A percentile compares a stretch with the other conserved stretches of the same genome.
phyloP scores from a whole-genome alignment of 163 green algal species.

The Coccomyxa subellipsoidea region DNA sequence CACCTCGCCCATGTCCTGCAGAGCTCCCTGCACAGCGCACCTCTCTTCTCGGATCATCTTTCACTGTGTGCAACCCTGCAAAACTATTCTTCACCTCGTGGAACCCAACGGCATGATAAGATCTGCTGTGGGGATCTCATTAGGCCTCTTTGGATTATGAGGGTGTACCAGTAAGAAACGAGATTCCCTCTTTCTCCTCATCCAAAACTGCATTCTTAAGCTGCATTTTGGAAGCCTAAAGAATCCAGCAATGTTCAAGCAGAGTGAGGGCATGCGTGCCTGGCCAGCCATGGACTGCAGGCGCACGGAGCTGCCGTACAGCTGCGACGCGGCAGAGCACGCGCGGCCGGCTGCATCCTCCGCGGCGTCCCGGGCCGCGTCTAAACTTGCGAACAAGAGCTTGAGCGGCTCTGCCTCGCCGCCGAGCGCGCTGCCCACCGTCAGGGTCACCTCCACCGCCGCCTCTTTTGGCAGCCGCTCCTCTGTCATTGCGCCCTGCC shows the following conservation, averaged over 20 bases:
- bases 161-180: too few species aligned
- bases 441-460: constrained; percentile 23
- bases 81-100: too few species aligned
- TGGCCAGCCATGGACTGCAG: constrained; percentile 47
- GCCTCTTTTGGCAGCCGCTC: constrained; percentile 40
- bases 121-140: too few species aligned
- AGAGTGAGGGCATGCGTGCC: constrained; percentile 11
- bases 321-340: background rate
- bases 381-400: background rate
- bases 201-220: too few species aligned
- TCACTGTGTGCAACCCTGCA: too few species aligned
- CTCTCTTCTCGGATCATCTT: background rate
- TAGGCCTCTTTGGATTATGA: too few species aligned
- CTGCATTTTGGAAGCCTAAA: too few species aligned
- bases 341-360: constrained; percentile 1
- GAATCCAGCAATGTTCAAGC: too few species aligned
- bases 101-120: too few species aligned
- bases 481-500: constrained; percentile 31
- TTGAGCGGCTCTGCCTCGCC: constrained; percentile 3
- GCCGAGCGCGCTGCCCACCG: constrained; percentile 25
- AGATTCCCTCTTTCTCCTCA: too few species aligned
- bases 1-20: constrained; percentile 40
- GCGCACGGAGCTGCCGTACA: constrained; percentile 28
- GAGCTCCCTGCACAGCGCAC: constrained; percentile 22
- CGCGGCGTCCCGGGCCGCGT: constrained; percentile 13